A percentile compares a stretch with the other conserved stretches of the same genome.
phyloP scores from a whole-genome alignment of 2,329 filamentous ascomycete species.

The Atkinsonella texensis region DNA sequence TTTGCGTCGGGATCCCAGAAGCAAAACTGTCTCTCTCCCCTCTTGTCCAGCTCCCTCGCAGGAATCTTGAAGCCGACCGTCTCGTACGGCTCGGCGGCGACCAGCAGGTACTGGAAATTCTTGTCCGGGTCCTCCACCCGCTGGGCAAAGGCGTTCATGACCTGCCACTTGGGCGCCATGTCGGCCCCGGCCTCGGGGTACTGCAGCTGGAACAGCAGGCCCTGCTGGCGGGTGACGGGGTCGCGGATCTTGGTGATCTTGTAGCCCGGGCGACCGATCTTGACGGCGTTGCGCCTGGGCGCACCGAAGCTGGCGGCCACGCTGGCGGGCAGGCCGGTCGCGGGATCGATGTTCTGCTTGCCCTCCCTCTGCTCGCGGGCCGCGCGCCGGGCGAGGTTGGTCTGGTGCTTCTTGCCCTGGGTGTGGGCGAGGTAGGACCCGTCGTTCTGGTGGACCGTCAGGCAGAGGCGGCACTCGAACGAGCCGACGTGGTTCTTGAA shows the following conservation, averaged over 20 bases:
- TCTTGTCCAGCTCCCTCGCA: slow-evolving; percentile 79
- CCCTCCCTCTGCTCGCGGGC: slow-evolving; percentile 93
- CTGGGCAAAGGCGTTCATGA: slow-evolving; percentile 98
- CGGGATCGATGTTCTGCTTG: slow-evolving; percentile 53
- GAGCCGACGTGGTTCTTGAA: slow-evolving; percentile 99
- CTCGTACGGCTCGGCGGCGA: slow-evolving; percentile 96
- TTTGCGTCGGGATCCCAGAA: slow-evolving; percentile 95
- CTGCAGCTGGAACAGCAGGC: slow-evolving; percentile 89
- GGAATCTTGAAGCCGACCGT: slow-evolving; percentile 95
- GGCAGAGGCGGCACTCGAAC: slow-evolving; percentile 92
- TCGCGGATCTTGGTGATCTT: slow-evolving; percentile 96
- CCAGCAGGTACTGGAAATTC: slow-evolving; percentile 85
- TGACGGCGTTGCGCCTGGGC: slow-evolving; percentile 72
- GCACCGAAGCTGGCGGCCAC: slow-evolving; percentile 62
- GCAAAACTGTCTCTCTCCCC: slow-evolving; percentile 78
- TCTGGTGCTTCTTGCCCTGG: slow-evolving; percentile 97
- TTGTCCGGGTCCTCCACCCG: slow-evolving; percentile 90
- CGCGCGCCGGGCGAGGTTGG: slow-evolving; percentile 87
- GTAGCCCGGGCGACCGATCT: slow-evolving; percentile 93
- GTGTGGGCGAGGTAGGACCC: slow-evolving; percentile 98
- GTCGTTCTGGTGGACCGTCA: slow-evolving; percentile 98
- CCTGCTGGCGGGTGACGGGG: slow-evolving; percentile 75
- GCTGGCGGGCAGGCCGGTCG: slow-evolving; percentile 60
- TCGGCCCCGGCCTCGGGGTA: slow-evolving; percentile 80
- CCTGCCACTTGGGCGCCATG: slow-evolving; percentile 71